Base-by-base conservation (phyloP, 1,284 basidiomycete genomes). In the Anthracocystis panici-leucophaei region DNA sequence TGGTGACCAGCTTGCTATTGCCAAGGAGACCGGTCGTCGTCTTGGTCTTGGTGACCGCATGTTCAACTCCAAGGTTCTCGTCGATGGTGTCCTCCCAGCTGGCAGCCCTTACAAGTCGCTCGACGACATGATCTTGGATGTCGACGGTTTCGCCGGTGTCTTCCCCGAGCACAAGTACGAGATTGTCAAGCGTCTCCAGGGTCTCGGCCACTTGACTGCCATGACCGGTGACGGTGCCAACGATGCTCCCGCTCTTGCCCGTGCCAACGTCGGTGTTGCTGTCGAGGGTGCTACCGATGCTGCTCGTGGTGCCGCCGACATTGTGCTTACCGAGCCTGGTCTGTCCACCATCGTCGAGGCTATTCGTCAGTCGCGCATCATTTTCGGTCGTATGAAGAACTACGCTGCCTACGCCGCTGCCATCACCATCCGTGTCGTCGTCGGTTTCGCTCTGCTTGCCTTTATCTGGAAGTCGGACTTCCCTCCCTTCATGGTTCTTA, bases 401-500 rank as follows among this genome's bases (percentile, higher is more conserved):
- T 96, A 96, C 88, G 91, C 93, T 50, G 70, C 73, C 44, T 82
- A 95, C 95, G 92, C 92, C 54, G 94, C 92, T 86, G 91, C 93
- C 66, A 93, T 97, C 83, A 96, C 94, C 75, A 97, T 97, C 87
- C 95, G 95, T 92, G 95, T 98, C 86, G 95, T 97, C 79, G 92
- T 97, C 79, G 95, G 93, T 87, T 98, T 98, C 88, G 91, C 95
- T 80, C 91, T 97, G 87, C 90, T 98, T 85, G 92, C 93, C 57
- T 97, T 97, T 86, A 92, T 92, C 66, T 97, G 95, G 91, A 91
- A 92, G 89, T 94, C 95, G 87, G 92, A 96, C 87, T 98, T 98
- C 93, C 95, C 95, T 82, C 94, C 95, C 18, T 98, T 98, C 91
- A 97, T 98, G 95, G 91, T 98, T 77, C 92, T 97, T 86, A 93